These are phyloP conservation scores for Fusarium ambrosium DNA, from an alignment of 2,329 filamentous ascomycete genomes.

Conservation along the genomic window DNA sequence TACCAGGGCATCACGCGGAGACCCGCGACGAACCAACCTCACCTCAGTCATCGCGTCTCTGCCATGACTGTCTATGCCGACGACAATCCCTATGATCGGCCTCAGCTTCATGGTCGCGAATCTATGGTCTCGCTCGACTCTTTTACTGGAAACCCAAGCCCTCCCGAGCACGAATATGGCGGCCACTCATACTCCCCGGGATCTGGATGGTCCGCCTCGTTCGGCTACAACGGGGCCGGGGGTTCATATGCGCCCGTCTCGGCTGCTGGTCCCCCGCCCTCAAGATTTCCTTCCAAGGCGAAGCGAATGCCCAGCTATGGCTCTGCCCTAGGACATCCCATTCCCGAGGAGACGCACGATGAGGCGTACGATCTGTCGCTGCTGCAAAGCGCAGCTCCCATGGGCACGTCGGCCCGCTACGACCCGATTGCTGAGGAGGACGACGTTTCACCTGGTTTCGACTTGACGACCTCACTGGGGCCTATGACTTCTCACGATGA, in stretches of 20 bases:
- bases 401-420: conserved; percentile 53
- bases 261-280: conserved; percentile 30
- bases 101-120: conserved; percentile 51
- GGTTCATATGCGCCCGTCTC: conserved; percentile 49
- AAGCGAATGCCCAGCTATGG: conserved; percentile 45
- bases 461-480: conserved; percentile 62
- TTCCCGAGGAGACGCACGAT: conserved; percentile 52
- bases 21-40: conserved; percentile 24
- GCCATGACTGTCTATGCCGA: conserved; percentile 52
- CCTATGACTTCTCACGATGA: conserved; percentile 61
- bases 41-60: conserved; percentile 51
- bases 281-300: conserved; percentile 42
- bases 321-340: conserved; percentile 42
- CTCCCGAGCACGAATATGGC: conserved; percentile 30
- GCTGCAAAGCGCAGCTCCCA: conserved; percentile 56
- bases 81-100: conserved; percentile 46
- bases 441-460: conserved; percentile 55
- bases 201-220: conserved; percentile 47
- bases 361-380: conserved; percentile 61
- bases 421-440: conserved; percentile 51
- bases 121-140: conserved; percentile 59
- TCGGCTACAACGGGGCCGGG: conserved; percentile 46
- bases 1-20: conserved; percentile 30
- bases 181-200: conserved; percentile 39
- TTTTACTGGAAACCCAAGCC: conserved; percentile 37